Evolutionary conservation across 2,329 filamentous ascomycete genomes (phyloP), one percentile per base, ranked within the genome.

Genomic region (Onygenales sp.): DNA sequence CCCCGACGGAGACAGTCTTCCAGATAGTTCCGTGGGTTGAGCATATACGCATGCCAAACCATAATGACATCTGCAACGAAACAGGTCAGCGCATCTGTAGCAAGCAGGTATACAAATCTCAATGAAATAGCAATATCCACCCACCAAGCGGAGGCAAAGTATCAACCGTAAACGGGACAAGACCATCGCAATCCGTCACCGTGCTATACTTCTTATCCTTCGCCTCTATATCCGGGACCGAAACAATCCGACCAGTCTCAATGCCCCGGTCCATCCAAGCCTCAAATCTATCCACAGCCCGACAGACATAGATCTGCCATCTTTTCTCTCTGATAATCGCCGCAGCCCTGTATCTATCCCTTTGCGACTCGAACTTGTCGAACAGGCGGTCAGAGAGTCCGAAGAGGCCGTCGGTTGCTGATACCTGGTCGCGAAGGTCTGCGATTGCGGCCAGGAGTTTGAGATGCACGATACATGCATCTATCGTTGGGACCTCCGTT

Each of bases 11-110:
- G 71, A 61, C 82, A 83, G 63, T 92, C 87, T 61, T 91, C 86
- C 4, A 89, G 77, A 62, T 83, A 91, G n/a, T 73, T 74, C 42
- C 84, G 75, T 0, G 87, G 87, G 59, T 90, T 91, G 3, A 92
- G 79, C 81, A 88, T 85, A 62, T 88, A 87, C 0, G 85, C 74
- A 66, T 92, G 87, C 83, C 85, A 87, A 0, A 91, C 83, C 84
- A 91, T 87, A 14, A 90, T 67, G 0, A 91, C 80, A 68, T 91
- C 87, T 76, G 66, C 66, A 39, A 59, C 13, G 40, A n/a, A 39
- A 45, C 21, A n/a, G 2, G 34, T 47, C n/a, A 46, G 36, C 6
- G 27, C 13, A 33, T 33, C 17, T 52, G 61, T n/a, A 10, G 40
- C 14, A 27, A n/a, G 33, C 21, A 7, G 9, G 9, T 33, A 32